Evolutionary conservation across 805 yeast genomes (phyloP).

Genomic region (Candida sphagnicola): DNA sequence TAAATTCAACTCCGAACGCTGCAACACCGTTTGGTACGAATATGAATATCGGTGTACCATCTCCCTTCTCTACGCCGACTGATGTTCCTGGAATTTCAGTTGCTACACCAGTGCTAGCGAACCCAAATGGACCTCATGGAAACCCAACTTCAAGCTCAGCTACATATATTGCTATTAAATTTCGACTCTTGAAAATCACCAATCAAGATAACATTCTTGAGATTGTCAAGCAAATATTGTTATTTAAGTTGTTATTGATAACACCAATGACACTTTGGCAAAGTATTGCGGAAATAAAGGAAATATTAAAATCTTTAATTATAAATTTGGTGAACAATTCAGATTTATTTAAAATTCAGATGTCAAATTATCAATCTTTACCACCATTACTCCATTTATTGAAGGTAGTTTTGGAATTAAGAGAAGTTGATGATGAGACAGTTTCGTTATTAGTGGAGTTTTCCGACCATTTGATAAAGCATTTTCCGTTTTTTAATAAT

Average conservation of each 20-base stretch:
- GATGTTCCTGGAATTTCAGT: too few species aligned
- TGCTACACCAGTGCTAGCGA: too few species aligned
- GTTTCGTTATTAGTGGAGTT: constrained; percentile 9
- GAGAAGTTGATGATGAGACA: constrained; percentile 10
- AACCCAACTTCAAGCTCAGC: not conserved
- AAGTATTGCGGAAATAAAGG: constrained; percentile 11
- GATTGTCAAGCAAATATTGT: constrained; percentile 7
- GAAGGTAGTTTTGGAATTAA: constrained; percentile 22
- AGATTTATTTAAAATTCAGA: constrained; percentile 15
- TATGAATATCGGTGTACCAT: not conserved
- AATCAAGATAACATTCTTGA: constrained; percentile 5
- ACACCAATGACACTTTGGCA: constrained; percentile 5
- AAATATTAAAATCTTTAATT: constrained; percentile 6
- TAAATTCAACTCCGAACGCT: not conserved
- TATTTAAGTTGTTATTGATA: constrained; percentile 12
- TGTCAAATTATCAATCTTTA: constrained; percentile 28
- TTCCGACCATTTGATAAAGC: constrained; percentile 19
- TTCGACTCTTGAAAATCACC: not conserved
- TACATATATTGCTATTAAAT: constrained; percentile 1
- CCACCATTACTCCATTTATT: constrained; percentile 29
- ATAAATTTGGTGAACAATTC: constrained; percentile 6
- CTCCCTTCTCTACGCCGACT: not conserved
- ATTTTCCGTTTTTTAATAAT: constrained; percentile 24
- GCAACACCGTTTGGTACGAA: not conserved
- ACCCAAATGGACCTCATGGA: too few species aligned